Conservation (phyloP, 352 stramenopile species). For the Phytophthora melonis region DNA sequence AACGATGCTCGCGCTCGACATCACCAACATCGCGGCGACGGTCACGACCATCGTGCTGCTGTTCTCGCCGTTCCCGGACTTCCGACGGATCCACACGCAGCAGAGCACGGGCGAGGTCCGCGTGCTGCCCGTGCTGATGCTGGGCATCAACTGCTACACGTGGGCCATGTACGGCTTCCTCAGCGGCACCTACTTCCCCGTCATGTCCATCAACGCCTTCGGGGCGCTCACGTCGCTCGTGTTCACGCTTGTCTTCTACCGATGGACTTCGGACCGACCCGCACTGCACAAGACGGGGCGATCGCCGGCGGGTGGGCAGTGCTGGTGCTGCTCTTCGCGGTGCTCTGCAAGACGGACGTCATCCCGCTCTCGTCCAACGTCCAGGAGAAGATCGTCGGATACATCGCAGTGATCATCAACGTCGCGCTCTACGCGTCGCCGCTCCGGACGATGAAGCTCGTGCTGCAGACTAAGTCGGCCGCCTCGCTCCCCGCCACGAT, state of each 20-base stretch:
- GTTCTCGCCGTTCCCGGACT: conserved; percentile 41
- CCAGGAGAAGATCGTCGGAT: conserved; percentile 42
- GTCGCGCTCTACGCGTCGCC: conserved; percentile 39
- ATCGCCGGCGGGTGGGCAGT: conserved; percentile 2
- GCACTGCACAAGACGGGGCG: conserved; percentile 30
- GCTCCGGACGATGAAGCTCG: conserved; percentile 41
- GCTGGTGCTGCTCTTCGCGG: conserved; percentile 24
- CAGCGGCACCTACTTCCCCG: conserved; percentile 35
- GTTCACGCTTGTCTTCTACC: conserved; percentile 43
- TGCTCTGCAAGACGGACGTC: conserved; percentile 27
- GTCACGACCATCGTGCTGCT: conserved; percentile 38
- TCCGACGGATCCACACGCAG: conserved; percentile 40
- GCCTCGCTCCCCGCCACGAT: conserved; percentile 38
- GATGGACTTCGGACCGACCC: conserved; percentile 31
- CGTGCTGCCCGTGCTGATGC: conserved; percentile 39
- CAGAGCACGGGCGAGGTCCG: conserved; percentile 42
- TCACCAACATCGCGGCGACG: conserved; percentile 33
- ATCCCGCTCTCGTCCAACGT: conserved; percentile 16
- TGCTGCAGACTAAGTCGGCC: conserved; percentile 42
- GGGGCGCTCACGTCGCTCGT: conserved; percentile 36
- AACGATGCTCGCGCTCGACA: conserved; percentile 28
- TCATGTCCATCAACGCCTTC: conserved; percentile 43
- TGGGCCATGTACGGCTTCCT: conserved; percentile 43
- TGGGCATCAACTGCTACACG: conserved; percentile 44
- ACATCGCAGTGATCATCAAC: conserved; percentile 39